Evolutionary conservation across 306 rosid genomes (phyloP), one percentile per base, ranked within the genome.

Genomic region (Medicago lupulina): DNA sequence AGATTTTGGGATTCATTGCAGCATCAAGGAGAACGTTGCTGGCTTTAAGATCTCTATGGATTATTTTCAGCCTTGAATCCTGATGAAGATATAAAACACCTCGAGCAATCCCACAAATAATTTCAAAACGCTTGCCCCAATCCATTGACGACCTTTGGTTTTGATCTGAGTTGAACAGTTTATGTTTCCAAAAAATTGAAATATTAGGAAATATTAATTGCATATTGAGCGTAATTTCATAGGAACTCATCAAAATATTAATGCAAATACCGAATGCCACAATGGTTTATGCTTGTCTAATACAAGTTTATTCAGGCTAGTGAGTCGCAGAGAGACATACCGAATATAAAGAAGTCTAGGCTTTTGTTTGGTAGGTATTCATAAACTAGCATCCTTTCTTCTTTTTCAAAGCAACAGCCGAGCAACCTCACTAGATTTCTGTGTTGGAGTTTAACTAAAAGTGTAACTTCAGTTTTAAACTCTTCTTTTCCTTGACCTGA

Each of bases 331-430:
- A 47, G 4, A 18, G 9, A 3, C 85, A 0, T 59, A 85, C 93
- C 85, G 2, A 81, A 86, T 58, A 86, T 70, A 12, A 80, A 81
- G 47, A 60, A 79, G 79, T 89, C 89, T 67, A 87, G 77, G 61
- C 93, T 86, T 76, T 78, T 81, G 73, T 84, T 84, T 62, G 88
- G 78, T 2, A 84, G 44, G 57, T 74, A 84, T 64, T 84, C 88
- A 63, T 81, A 84, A 66, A 84, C 62, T 39, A 84, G 14, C 73
- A 84, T 81, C 51, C 65, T 84, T 79, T 84, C 88, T 63, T 84
- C 79, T 70, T 71, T 79, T 2, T 84, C 69, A 39, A 39, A n/a
- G 67, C 82, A 77, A 25, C 79, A 82, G 28, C 85, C 85, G 0
- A 82, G 76, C 39, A 82, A 50, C 21, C 76, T 77, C 68, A 77